Conservation (phyloP, 2,329 filamentous ascomycete species). For the Pestalotiopsis sp. region DNA sequence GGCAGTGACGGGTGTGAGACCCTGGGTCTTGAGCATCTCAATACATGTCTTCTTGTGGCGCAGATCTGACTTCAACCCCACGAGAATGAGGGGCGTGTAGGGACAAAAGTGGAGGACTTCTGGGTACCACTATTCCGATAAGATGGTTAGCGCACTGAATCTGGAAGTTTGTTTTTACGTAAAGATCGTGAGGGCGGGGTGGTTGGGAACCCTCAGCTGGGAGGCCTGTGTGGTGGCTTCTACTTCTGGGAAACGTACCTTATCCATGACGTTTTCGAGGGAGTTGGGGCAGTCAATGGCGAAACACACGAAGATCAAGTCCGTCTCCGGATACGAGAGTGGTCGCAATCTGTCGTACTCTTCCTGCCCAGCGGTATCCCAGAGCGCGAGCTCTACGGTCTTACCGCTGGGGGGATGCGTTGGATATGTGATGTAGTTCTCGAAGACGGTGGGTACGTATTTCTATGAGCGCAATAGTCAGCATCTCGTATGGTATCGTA, state of each 20-base stretch:
- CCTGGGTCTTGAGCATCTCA: conserved; percentile 97
- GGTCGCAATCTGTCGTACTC: conserved; percentile 96
- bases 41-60: conserved; percentile 95
- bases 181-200: neutral
- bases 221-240: neutral
- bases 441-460: conserved; percentile 99
- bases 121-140: conserved; percentile 81
- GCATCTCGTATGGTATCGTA: neutral
- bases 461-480: conserved; percentile 62
- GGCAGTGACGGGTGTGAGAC: conserved; percentile 89
- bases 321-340: conserved; percentile 96
- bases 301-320: conserved; percentile 98
- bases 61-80: conserved; percentile 95
- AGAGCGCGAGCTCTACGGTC: conserved; percentile 93
- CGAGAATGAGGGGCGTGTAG: conserved; percentile 91
- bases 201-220: neutral
- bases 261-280: conserved; percentile 97
- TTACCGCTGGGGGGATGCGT: conserved; percentile 86
- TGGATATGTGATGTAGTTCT: conserved; percentile 99
- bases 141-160: neutral
- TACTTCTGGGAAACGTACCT: conserved; percentile 61
- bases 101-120: conserved; percentile 99
- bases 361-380: conserved; percentile 98
- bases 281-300: conserved; percentile 99
- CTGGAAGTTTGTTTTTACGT: conserved; percentile 1